A percentile compares a stretch with the other conserved stretches of the same genome.
These are phyloP conservation scores for Saussurea involucrata DNA, from an alignment of 129 eudicot genomes.

Conservation along the genomic window DNA sequence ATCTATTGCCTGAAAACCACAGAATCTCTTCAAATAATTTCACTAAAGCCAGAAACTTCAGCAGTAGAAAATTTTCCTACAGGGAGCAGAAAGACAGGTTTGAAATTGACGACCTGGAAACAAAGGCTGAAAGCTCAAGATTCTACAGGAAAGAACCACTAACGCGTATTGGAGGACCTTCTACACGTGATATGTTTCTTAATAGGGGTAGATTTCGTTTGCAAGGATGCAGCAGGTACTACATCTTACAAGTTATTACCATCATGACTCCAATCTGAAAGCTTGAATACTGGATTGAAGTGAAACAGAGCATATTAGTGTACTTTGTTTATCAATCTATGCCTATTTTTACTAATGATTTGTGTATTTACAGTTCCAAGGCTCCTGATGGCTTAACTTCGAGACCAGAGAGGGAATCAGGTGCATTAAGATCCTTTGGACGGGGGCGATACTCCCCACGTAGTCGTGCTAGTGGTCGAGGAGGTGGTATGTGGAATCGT, in stretches of 20 bases:
- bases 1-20: slow-evolving; percentile 24
- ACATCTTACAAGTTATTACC: background rate
- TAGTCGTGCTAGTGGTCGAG: slow-evolving; percentile 31
- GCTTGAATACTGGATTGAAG: background rate
- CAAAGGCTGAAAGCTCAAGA: slow-evolving; percentile 23
- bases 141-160: slow-evolving; percentile 24
- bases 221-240: slow-evolving; percentile 34
- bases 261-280: background rate
- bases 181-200: slow-evolving; percentile 16
- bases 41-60: slow-evolving; percentile 17
- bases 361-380: slow-evolving; percentile 22
- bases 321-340: background rate
- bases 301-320: background rate
- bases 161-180: slow-evolving; percentile 26
- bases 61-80: slow-evolving; percentile 16
- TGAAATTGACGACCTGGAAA: slow-evolving; percentile 22
- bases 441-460: slow-evolving; percentile 31
- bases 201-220: slow-evolving; percentile 22
- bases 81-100: slow-evolving; percentile 23
- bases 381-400: slow-evolving; percentile 15
- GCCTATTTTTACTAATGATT: background rate
- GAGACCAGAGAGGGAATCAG: slow-evolving; percentile 34
- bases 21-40: slow-evolving; percentile 24
- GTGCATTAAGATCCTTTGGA: slow-evolving; percentile 30
- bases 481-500: slow-evolving; percentile 31